These are phyloP conservation scores for Plantago major DNA, from an alignment of 257 asterid genomes.

Conservation along the genomic window DNA sequence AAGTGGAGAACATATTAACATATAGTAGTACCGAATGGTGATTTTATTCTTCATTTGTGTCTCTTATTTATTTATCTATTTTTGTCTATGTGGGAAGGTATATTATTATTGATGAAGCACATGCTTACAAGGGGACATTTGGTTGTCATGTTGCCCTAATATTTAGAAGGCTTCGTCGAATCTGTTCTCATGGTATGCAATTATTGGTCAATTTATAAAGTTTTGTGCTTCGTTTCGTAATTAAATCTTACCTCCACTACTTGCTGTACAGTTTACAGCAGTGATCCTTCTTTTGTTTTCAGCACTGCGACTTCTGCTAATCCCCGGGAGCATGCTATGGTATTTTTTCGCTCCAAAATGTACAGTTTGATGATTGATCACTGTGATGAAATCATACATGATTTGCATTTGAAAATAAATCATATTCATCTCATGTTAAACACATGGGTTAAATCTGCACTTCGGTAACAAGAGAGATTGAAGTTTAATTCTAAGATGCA, in stretches of 20 bases:
- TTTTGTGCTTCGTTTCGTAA: constrained; percentile 14
- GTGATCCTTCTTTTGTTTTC: constrained; percentile 85
- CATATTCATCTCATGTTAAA: not conserved
- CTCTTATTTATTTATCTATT: too few relatives aligned
- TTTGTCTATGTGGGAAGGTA: constrained; percentile 39
- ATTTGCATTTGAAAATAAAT: not conserved
- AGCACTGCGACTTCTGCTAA: constrained; percentile 96
- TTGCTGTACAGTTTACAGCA: constrained; percentile 76
- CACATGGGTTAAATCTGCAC: not conserved
- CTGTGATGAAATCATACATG: not conserved
- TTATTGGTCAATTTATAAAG: constrained; percentile 14
- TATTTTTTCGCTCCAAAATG: constrained; percentile 32
- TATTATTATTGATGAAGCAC: constrained; percentile 89
- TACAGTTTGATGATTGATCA: constrained; percentile 3
- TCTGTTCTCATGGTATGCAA: constrained; percentile 77
- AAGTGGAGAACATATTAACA: too few relatives aligned
- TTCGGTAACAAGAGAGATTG: not conserved
- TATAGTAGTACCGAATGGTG: too few relatives aligned
- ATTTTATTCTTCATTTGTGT: too few relatives aligned
- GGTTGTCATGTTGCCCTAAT: constrained; percentile 93
- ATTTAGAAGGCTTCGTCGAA: constrained; percentile 83
- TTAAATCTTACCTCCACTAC: constrained; percentile 22
- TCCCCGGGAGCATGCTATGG: constrained; percentile 91
- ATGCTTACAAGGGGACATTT: constrained; percentile 84
- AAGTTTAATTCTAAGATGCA: constrained; percentile 16